Percentiles rank a stretch among this genome's conserved stretches.
These are phyloP conservation scores for Atractiella rhizophila DNA, from an alignment of 768 basidiomycete genomes.

Conservation along the genomic window DNA sequence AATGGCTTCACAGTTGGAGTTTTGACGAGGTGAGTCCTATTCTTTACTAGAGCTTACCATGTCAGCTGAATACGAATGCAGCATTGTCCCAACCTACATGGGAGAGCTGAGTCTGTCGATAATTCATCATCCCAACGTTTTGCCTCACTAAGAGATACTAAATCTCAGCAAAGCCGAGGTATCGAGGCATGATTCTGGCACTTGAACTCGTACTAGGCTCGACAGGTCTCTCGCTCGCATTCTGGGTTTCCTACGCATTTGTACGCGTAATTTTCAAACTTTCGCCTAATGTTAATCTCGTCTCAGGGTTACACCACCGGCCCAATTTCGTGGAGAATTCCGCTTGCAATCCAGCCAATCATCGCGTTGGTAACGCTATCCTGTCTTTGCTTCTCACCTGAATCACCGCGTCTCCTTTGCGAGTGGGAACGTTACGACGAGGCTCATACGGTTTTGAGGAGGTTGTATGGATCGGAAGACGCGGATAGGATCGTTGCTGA, in stretches of 20 bases:
- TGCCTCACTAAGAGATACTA: background rate
- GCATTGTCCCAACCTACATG: constrained; percentile 10
- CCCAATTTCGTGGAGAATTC: background rate
- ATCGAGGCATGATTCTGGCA: constrained; percentile 13
- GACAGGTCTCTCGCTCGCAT: constrained; percentile 13
- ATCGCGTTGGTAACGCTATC: constrained; percentile 11
- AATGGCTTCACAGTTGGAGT: constrained; percentile 16
- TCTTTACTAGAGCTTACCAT: no score
- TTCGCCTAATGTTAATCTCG: background rate
- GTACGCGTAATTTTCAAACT: background rate
- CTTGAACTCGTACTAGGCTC: constrained; percentile 11
- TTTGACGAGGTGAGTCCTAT: no score
- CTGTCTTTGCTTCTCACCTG: constrained; percentile 14
- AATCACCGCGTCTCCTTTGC: constrained; percentile 14
- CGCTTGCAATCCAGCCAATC: constrained; percentile 12
- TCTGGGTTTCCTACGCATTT: constrained; percentile 12
- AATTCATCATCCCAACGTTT: no score
- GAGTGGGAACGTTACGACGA: constrained; percentile 13
- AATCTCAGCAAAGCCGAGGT: constrained; percentile 6
- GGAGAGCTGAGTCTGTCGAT: background rate
- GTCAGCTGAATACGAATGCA: no score
- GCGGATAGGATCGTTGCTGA: constrained; percentile 5
- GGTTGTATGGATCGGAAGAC: constrained; percentile 11
- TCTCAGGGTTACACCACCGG: constrained; percentile 6
- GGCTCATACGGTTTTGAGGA: constrained; percentile 7